phyloP scores from a whole-genome alignment of 495 filamentous ascomycete species.

The Echria macrotheca region DNA sequence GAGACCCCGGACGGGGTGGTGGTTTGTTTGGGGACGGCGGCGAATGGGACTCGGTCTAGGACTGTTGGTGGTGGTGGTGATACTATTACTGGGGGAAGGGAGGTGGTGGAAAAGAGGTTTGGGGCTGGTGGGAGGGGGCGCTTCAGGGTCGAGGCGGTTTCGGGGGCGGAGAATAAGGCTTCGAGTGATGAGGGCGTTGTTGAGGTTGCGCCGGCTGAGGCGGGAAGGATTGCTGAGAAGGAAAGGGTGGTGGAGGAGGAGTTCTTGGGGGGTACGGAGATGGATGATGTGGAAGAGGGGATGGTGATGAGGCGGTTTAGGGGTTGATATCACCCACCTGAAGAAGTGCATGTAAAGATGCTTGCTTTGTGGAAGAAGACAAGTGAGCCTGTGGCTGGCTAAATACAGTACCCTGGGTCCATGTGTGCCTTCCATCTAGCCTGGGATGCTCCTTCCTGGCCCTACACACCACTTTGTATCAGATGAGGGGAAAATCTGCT shows the following conservation, averaged over 20 bases:
- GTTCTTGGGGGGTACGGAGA: background rate
- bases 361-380: too few relatives aligned
- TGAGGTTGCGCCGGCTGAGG: conserved; percentile 4
- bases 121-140: background rate
- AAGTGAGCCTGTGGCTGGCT: too few relatives aligned
- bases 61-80: background rate
- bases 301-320: too few relatives aligned
- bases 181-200: background rate
- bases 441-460: too few relatives aligned
- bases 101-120: background rate
- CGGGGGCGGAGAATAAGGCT: background rate
- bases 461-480: too few relatives aligned
- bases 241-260: background rate
- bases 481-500: too few relatives aligned
- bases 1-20: background rate
- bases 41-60: background rate
- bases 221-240: background rate
- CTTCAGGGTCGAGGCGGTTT: too few relatives aligned
- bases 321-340: too few relatives aligned
- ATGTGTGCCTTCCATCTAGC: too few relatives aligned
- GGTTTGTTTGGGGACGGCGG: background rate
- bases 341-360: too few relatives aligned
- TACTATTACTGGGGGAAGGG: background rate
- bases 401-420: too few relatives aligned
- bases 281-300: too few relatives aligned